These are phyloP conservation scores for Nemania serpens DNA, from an alignment of 2,329 filamentous ascomycete genomes.

Conservation along the genomic window DNA sequence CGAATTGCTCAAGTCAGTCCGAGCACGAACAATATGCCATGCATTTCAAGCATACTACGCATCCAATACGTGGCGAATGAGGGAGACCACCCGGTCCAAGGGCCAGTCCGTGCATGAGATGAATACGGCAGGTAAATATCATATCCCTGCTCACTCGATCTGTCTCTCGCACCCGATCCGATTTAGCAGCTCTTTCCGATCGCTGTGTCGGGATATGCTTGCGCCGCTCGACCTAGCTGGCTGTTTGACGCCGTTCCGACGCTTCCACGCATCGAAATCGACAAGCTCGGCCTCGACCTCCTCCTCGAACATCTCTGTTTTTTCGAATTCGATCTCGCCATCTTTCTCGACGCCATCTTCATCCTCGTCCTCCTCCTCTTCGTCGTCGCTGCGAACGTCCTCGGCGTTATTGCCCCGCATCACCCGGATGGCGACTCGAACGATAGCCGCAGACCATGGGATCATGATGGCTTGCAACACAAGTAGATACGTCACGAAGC, in stretches of 20 bases:
- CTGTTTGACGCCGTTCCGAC: slow-evolving; percentile 56
- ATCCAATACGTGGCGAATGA: no score
- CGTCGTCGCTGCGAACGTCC: slow-evolving; percentile 84
- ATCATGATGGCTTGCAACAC: slow-evolving; percentile 79
- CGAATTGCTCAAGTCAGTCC: no score
- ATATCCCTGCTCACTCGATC: slow-evolving; percentile 48
- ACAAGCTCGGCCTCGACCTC: slow-evolving; percentile 76
- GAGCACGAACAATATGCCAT: no score
- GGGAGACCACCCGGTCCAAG: no score
- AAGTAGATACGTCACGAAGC: slow-evolving; percentile 76
- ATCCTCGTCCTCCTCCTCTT: slow-evolving; percentile 65
- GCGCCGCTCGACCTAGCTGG: slow-evolving; percentile 57
- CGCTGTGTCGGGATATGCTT: slow-evolving; percentile 69
- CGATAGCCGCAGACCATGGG: slow-evolving; percentile 86
- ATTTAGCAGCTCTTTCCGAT: slow-evolving; percentile 77
- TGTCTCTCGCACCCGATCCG: slow-evolving; percentile 82
- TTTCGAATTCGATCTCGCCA: slow-evolving; percentile 50
- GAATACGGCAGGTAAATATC: neutral
- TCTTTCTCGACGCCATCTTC: slow-evolving; percentile 50
- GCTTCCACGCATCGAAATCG: slow-evolving; percentile 65
- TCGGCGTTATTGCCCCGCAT: slow-evolving; percentile 76
- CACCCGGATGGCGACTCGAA: slow-evolving; percentile 78
- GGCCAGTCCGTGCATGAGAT: no score
- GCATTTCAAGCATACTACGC: no score
- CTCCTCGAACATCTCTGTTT: slow-evolving; percentile 60